Percentiles rank a stretch among this genome's conserved stretches.
These are phyloP conservation scores for Neurospora sublineolata DNA, from an alignment of 495 filamentous ascomycete genomes.

Conservation along the genomic window DNA sequence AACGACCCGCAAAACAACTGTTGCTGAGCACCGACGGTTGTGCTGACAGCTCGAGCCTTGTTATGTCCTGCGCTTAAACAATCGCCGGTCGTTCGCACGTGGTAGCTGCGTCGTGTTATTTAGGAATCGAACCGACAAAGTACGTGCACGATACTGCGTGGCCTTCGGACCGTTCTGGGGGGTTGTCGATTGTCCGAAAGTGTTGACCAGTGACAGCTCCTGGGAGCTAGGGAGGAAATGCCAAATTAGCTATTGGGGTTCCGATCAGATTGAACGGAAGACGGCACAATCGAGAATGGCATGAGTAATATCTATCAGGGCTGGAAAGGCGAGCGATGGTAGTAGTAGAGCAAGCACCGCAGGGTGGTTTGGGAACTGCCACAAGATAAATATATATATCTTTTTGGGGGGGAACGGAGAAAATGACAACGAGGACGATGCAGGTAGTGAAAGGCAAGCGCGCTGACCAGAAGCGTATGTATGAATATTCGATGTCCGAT, in stretches of 20 bases:
- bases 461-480: background rate
- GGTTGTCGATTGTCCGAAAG: background rate
- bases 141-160: background rate
- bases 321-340: background rate
- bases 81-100: background rate
- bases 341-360: background rate
- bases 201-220: background rate
- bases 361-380: background rate
- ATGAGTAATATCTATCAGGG: background rate
- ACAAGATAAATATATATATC: background rate
- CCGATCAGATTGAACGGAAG: background rate
- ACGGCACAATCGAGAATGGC: background rate
- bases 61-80: background rate
- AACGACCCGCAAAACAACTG: background rate
- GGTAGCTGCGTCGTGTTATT: background rate
- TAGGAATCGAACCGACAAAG: background rate
- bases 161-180: background rate
- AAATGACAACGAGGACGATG: background rate
- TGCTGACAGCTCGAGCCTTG: background rate
- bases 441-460: background rate
- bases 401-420: background rate
- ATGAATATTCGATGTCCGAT: background rate
- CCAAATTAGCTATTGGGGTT: background rate
- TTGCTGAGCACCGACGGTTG: background rate
- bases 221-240: background rate